These are phyloP conservation scores for Skeletonema potamos DNA, from an alignment of 108 stramenopile species.

Conservation along the genomic window DNA sequence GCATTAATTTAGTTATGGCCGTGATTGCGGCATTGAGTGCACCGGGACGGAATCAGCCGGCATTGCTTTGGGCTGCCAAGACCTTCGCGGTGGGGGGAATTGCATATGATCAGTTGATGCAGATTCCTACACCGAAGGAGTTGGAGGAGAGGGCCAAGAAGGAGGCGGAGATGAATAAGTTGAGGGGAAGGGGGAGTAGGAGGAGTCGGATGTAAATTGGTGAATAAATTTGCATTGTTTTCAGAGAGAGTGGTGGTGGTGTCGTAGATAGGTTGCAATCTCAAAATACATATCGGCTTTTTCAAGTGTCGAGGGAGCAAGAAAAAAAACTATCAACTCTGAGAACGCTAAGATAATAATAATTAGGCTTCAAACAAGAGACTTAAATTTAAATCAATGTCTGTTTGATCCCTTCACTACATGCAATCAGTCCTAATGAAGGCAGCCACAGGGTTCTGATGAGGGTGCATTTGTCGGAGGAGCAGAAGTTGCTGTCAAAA, in stretches of 20 bases:
- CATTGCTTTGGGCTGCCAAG: slow-evolving; percentile 69
- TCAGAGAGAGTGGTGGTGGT: no score
- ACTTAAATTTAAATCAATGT: background rate
- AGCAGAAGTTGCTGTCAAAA: no score
- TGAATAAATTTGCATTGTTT: no score
- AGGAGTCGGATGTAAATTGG: background rate
- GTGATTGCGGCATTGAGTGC: slow-evolving; percentile 76
- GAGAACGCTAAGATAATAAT: no score
- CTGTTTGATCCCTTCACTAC: no score
- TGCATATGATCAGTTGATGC: slow-evolving; percentile 85
- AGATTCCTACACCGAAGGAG: slow-evolving; percentile 74
- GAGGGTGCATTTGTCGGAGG: no score
- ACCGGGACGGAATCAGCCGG: slow-evolving; percentile 66
- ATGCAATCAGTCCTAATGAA: background rate
- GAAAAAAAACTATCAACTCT: no score
- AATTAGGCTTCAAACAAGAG: background rate
- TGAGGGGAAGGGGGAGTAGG: slow-evolving; percentile 28
- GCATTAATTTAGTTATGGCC: slow-evolving; percentile 72
- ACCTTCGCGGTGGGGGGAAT: slow-evolving; percentile 83
- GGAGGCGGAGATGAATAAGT: slow-evolving; percentile 46
- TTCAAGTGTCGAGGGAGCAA: background rate
- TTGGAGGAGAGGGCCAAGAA: slow-evolving; percentile 51
- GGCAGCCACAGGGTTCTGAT: background rate
- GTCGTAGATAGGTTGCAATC: no score
- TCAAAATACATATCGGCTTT: background rate